Evolutionary conservation across 495 filamentous ascomycete species (phyloP), one percentile per base, ranked within the genome.

Genomic region (Chaetomium fimeti): DNA sequence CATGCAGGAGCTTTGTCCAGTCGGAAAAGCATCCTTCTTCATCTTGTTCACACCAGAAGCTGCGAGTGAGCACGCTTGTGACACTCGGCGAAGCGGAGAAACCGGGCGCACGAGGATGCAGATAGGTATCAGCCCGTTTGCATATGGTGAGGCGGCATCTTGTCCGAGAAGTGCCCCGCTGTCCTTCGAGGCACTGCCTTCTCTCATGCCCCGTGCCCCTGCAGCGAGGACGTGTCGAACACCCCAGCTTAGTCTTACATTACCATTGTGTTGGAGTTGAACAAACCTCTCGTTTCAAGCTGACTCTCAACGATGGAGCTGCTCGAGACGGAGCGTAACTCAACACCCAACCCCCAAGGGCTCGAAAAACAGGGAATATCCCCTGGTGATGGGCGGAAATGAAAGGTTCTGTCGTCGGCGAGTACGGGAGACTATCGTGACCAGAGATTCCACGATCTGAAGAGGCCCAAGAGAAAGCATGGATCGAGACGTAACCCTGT

Each of bases 1-100:
- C 32, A 43, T 51, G 56, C 58, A 32, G 40, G 32, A n/a, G 48
- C 40, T 28, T 28, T 59, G 45, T n/a, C 49, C 45, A 53, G 60
- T 51, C 54, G 25, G 27, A 20, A 24, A 40, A 29, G 27, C 45
- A 49, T 36, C 43, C 52, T 61, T 20, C 48, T 20, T 53, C 51
- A 53, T 29, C 12, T 53, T 53, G 51, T 54, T 24, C 27, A 54
- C 52, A 18, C 16, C 16, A 32, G n/a, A 36, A 54, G 27, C 52
- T 36, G 48, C 24, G 22, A 25, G 22, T 25, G 22, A 51, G 48
- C 48, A 25, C 48, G 1, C 48, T 28, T 16, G 22, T 51, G 43
- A 43, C 16, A 15, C 2, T 11, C 40, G 11, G 40, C 13, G 40
- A 15, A 43, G 15, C 40, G 40, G 40, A 18, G 40, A 18, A 43